phyloP scores from a whole-genome alignment of 305 asterid genomes.

The Fraxinus platypoda region DNA sequence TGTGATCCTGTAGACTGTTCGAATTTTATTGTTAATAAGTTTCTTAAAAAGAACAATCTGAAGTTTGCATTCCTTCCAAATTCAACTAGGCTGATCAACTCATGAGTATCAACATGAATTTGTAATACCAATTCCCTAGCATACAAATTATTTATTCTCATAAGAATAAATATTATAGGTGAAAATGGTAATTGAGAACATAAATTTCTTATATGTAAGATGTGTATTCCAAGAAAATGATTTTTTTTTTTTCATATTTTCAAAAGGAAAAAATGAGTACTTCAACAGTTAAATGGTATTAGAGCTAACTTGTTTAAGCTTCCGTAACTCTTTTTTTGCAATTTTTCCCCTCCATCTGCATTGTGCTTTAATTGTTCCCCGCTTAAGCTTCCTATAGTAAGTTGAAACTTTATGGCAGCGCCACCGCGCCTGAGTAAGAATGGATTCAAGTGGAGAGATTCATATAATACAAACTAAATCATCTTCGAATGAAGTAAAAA shows the following conservation, averaged over 20 bases:
- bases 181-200: slow-evolving; percentile 18
- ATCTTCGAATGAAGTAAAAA: slow-evolving; percentile 14
- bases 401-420: slow-evolving; percentile 69
- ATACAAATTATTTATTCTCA: slow-evolving; percentile 4
- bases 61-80: slow-evolving; percentile 12
- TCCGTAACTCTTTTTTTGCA: slow-evolving; percentile 77
- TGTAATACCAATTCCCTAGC: slow-evolving; percentile 14
- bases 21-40: background rate
- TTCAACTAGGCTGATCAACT: slow-evolving; percentile 2
- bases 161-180: background rate
- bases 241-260: background rate
- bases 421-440: slow-evolving; percentile 70
- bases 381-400: slow-evolving; percentile 63
- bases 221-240: slow-evolving; percentile 8
- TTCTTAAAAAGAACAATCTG: background rate
- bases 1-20: slow-evolving; percentile 7
- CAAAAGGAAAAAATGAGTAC: slow-evolving; percentile 13
- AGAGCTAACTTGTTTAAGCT: slow-evolving; percentile 78
- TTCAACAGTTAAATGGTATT: slow-evolving; percentile 27
- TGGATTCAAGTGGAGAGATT: slow-evolving; percentile 28
- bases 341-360: slow-evolving; percentile 87
- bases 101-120: background rate
- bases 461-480: slow-evolving; percentile 20
- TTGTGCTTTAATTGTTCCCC: slow-evolving; percentile 73
- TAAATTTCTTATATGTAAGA: background rate